Evolutionary conservation across 139 green algal genomes (phyloP).

Genomic region (Chlamydomonas urium): DNA sequence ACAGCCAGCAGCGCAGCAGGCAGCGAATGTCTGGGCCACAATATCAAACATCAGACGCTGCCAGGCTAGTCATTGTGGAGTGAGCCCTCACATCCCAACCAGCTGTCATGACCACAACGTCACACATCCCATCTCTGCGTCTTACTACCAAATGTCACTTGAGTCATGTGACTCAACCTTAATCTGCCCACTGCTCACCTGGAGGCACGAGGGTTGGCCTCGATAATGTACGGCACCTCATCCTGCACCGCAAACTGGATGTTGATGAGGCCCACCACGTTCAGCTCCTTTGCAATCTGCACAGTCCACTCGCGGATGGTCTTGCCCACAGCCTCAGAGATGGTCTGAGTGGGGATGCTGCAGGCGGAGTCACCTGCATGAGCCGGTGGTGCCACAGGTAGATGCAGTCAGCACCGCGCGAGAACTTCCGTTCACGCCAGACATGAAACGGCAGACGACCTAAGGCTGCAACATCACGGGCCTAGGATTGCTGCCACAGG

Average conservation of each 20-base stretch:
- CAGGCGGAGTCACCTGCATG: constrained; percentile 89
- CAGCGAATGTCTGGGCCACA: neutral
- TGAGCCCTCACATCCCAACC: too few relatives aligned
- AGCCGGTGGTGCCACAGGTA: too few relatives aligned
- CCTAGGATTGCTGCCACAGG: too few relatives aligned
- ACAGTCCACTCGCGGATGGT: constrained; percentile 87
- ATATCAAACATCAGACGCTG: too few relatives aligned
- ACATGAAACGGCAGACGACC: too few relatives aligned
- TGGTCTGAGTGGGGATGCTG: constrained; percentile 88
- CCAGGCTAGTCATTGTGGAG: too few relatives aligned
- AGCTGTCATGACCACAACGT: too few relatives aligned
- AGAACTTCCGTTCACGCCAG: too few relatives aligned
- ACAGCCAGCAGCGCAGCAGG: neutral
- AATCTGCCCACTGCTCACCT: constrained; percentile 36
- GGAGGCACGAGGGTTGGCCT: constrained; percentile 95
- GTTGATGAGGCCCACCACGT: constrained; percentile 97
- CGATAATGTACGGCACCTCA: constrained; percentile 93
- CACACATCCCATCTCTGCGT: too few relatives aligned
- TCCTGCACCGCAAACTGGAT: constrained; percentile 95
- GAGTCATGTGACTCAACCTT: too few relatives aligned
- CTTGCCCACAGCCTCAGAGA: constrained; percentile 68
- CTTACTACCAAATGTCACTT: too few relatives aligned
- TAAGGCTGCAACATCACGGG: too few relatives aligned
- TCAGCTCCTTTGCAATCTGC: constrained; percentile 80
- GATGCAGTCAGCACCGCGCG: neutral